These are phyloP conservation scores for Calonectria pseudoturangicola DNA, from an alignment of 2,329 filamentous ascomycete species.

Conservation along the genomic window DNA sequence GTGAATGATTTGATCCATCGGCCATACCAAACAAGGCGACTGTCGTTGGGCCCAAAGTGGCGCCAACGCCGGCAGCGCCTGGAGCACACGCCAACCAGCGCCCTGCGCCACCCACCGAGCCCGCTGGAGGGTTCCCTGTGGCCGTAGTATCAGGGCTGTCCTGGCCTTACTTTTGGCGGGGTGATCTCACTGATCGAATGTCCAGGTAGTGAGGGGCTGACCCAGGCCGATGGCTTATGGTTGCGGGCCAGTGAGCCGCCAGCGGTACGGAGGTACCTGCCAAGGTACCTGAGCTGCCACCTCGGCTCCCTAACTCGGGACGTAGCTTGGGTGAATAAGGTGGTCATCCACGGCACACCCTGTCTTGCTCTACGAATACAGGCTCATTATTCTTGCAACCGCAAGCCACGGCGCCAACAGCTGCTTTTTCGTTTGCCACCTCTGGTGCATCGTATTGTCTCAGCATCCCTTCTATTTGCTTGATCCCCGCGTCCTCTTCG, in stretches of 20 bases:
- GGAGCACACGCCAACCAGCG: conserved; percentile 23
- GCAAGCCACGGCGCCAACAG: conserved; percentile 33
- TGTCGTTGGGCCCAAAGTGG: conserved; percentile 48
- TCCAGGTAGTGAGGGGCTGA: conserved; percentile 12
- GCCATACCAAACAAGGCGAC: conserved; percentile 40
- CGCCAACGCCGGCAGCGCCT: conserved; percentile 36
- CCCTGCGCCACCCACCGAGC: conserved; percentile 18
- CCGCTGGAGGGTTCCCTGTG: conserved; percentile 16
- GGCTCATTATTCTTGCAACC: conserved; percentile 34
- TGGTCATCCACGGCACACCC: conserved; percentile 37
- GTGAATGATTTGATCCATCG: conserved; percentile 53
- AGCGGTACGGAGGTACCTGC: conserved; percentile 10
- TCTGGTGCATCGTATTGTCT: not conserved
- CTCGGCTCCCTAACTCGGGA: conserved; percentile 33
- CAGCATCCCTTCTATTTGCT: conserved; percentile 4
- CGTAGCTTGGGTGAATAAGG: conserved; percentile 23
- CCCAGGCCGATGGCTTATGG: not conserved
- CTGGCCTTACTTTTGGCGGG: conserved; percentile 27
- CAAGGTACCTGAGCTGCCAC: conserved; percentile 27
- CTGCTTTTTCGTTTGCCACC: conserved; percentile 25
- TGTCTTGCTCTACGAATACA: conserved; percentile 33
- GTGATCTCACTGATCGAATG: conserved; percentile 34
- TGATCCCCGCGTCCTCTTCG: conserved; percentile 9
- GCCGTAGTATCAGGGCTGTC: conserved; percentile 5
- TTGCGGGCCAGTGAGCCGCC: conserved; percentile 10